phyloP scores from a whole-genome alignment of 495 filamentous ascomycete species.

The Penicillium paradoxum region DNA sequence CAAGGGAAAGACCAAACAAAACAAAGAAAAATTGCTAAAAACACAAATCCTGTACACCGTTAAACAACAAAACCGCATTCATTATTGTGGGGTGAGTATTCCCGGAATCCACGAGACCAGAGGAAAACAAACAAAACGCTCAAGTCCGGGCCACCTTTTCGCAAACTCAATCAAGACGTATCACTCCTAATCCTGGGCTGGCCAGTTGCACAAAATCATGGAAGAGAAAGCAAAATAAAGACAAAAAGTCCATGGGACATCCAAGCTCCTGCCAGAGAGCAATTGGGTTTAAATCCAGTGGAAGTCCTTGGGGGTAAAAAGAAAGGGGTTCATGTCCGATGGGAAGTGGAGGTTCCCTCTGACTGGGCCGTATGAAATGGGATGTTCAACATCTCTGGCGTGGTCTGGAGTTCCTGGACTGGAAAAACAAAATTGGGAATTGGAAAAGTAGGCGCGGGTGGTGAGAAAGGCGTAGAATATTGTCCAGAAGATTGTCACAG shows the following conservation, averaged over 20 bases:
- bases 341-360: slow-evolving; percentile 9
- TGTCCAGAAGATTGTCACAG: slow-evolving; percentile 14
- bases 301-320: slow-evolving; percentile 13
- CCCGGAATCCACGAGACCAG: slow-evolving; percentile 18
- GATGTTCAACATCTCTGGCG: slow-evolving; percentile 10
- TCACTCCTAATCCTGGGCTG: slow-evolving; percentile 26
- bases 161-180: slow-evolving; percentile 20
- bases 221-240: slow-evolving; percentile 16
- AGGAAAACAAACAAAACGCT: slow-evolving; percentile 25
- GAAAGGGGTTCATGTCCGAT: slow-evolving; percentile 15
- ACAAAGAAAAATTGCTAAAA: slow-evolving; percentile 18
- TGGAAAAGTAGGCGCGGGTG: slow-evolving; percentile 6
- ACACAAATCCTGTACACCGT: slow-evolving; percentile 33
- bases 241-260: slow-evolving; percentile 10
- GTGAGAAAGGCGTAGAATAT: slow-evolving; percentile 1
- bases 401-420: slow-evolving; percentile 10
- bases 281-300: slow-evolving; percentile 9
- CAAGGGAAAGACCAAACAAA: slow-evolving; percentile 4
- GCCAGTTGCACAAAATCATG: slow-evolving; percentile 27
- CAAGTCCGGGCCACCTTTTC: slow-evolving; percentile 32
- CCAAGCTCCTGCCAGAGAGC: neutral
- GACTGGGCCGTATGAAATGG: slow-evolving; percentile 6
- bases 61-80: slow-evolving; percentile 14
- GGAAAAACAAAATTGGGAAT: neutral
- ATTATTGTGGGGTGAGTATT: slow-evolving; percentile 15